Evolutionary conservation across 73 alveolate species (phyloP).

Genomic region (Urostyla sp.): DNA sequence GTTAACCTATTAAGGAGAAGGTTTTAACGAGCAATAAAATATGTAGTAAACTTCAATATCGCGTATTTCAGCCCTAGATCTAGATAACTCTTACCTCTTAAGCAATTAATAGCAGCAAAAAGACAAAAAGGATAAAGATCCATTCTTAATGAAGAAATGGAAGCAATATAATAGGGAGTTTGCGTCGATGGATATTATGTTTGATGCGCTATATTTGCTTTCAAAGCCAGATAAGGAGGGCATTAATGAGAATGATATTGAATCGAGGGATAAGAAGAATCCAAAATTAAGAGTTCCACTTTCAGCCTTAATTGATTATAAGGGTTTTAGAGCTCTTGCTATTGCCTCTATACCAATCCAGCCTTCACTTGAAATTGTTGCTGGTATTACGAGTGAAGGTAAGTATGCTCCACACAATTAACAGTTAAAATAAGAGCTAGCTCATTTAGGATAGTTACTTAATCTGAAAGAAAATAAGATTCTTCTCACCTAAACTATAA

Average conservation of each 20-base stretch:
- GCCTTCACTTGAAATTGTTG: conserved; percentile 36
- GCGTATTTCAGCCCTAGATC: not conserved
- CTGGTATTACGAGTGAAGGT: conserved; percentile 41
- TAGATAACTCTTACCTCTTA: not conserved
- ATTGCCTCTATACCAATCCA: conserved; percentile 60
- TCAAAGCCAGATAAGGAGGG: conserved; percentile 51
- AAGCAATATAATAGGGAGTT: conserved; percentile 71
- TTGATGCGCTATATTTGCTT: conserved; percentile 67
- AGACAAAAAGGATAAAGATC: not conserved
- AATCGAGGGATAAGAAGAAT: conserved; percentile 48
- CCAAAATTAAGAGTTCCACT: conserved; percentile 61
- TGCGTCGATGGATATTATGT: conserved; percentile 62
- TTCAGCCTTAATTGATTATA: conserved; percentile 57
- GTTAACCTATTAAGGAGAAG: conserved; percentile 39
- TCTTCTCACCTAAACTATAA: conserved; percentile 7
- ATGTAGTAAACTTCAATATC: too few relatives aligned
- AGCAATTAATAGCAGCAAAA: not conserved
- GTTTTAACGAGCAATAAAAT: not conserved
- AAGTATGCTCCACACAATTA: conserved; percentile 41
- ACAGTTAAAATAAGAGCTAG: conserved; percentile 25
- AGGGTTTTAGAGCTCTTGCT: conserved; percentile 71
- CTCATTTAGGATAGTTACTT: conserved; percentile 57
- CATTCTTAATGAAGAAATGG: conserved; percentile 56
- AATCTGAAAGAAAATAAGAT: conserved; percentile 66
- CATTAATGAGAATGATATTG: conserved; percentile 63